These are phyloP conservation scores for Neltuma alba DNA, from an alignment of 306 rosid genomes.

Conservation along the genomic window DNA sequence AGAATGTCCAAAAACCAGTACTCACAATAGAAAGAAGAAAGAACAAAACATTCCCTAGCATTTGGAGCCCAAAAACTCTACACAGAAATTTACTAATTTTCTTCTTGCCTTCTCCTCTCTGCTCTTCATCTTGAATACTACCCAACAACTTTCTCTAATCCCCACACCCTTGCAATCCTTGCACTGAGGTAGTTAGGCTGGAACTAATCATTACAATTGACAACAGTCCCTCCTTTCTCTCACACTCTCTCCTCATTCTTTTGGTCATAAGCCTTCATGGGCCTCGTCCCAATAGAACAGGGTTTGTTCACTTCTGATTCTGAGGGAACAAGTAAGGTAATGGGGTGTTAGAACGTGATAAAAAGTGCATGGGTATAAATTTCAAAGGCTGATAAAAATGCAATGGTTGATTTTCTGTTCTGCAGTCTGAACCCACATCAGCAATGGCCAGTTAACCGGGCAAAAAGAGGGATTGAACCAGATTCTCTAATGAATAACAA, in stretches of 20 bases:
- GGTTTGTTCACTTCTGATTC: neutral
- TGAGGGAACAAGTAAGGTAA: neutral
- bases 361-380: neutral
- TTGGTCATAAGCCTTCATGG: neutral
- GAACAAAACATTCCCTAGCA: neutral
- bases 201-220: neutral
- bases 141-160: neutral
- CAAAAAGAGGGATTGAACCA: conserved; percentile 9
- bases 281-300: neutral
- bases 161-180: neutral
- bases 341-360: neutral
- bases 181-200: neutral
- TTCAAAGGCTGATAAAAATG: neutral
- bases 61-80: neutral
- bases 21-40: neutral
- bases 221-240: neutral
- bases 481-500: conserved; percentile 3
- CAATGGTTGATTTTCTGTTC: conserved; percentile 2
- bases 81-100: neutral
- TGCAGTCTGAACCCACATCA: neutral
- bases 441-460: conserved; percentile 15
- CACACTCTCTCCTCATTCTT: neutral
- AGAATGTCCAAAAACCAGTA: no score
- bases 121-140: neutral
- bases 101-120: neutral